These are phyloP conservation scores for Grifola frondosa DNA, from an alignment of 1,284 basidiomycete genomes.

Conservation along the genomic window DNA sequence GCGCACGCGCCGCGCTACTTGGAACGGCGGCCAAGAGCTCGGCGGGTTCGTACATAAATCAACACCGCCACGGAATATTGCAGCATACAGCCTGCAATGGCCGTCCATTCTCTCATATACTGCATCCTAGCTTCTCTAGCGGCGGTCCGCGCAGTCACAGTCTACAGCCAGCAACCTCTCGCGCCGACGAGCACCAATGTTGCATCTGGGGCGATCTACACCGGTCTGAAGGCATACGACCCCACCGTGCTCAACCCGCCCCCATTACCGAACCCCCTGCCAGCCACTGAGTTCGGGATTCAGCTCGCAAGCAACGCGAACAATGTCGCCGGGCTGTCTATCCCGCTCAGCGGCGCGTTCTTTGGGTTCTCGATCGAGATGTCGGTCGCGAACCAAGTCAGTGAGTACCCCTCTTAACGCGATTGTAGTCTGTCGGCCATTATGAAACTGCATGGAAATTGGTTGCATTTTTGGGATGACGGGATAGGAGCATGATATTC, in stretches of 20 bases:
- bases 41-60: too few relatives aligned
- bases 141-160: slow-evolving; percentile 23
- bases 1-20: too few relatives aligned
- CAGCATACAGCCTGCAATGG: too few relatives aligned
- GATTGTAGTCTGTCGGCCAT: too few relatives aligned
- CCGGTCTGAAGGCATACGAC: slow-evolving; percentile 28
- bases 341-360: slow-evolving; percentile 59
- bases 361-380: slow-evolving; percentile 74
- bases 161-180: slow-evolving; percentile 24
- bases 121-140: slow-evolving; percentile 17
- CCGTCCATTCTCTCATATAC: slow-evolving; percentile 24
- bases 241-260: slow-evolving; percentile 18
- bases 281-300: slow-evolving; percentile 29
- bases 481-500: too few relatives aligned
- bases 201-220: slow-evolving; percentile 36
- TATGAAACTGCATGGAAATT: too few relatives aligned
- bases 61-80: too few relatives aligned
- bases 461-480: too few relatives aligned
- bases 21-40: too few relatives aligned
- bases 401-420: slow-evolving; percentile 43
- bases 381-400: slow-evolving; percentile 63
- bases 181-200: slow-evolving; percentile 14
- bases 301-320: slow-evolving; percentile 26
- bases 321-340: slow-evolving; percentile 42
- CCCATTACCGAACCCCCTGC: slow-evolving; percentile 14